These are phyloP conservation scores for Stemphylium lycopersici DNA, from an alignment of 2,329 filamentous ascomycete genomes.

Conservation along the genomic window DNA sequence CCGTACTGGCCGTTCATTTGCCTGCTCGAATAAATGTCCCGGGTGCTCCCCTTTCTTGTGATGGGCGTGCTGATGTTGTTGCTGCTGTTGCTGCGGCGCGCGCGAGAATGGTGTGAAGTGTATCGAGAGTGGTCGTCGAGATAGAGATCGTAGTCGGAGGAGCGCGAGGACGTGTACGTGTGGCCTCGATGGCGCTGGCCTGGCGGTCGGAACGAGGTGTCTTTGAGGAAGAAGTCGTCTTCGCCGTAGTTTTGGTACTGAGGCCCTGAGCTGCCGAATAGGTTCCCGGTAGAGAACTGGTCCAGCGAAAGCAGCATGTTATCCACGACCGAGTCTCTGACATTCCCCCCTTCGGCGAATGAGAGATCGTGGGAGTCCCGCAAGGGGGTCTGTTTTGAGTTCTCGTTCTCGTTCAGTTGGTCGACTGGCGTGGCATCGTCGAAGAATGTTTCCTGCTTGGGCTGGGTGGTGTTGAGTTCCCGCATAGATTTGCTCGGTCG, in stretches of 20 bases:
- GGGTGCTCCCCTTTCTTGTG: slow-evolving; percentile 40
- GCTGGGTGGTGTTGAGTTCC: slow-evolving; percentile 39
- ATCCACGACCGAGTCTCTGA: slow-evolving; percentile 86
- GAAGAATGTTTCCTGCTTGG: slow-evolving; percentile 43
- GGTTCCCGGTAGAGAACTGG: slow-evolving; percentile 55
- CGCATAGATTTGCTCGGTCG: slow-evolving; percentile 34
- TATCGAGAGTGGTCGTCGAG: slow-evolving; percentile 49
- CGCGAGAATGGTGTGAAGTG: slow-evolving; percentile 53
- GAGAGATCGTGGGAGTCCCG: slow-evolving; percentile 84
- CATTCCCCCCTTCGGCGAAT: slow-evolving; percentile 70
- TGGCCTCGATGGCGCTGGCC: slow-evolving; percentile 60
- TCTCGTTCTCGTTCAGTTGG: slow-evolving; percentile 22
- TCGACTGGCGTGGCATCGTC: slow-evolving; percentile 47
- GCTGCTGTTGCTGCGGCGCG: slow-evolving; percentile 79
- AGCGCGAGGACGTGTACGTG: slow-evolving; percentile 65
- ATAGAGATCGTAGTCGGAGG: slow-evolving; percentile 61
- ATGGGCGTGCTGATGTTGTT: slow-evolving; percentile 63
- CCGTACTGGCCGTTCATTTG: slow-evolving; percentile 32
- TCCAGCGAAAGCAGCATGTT: slow-evolving; percentile 96
- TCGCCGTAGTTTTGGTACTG: slow-evolving; percentile 49
- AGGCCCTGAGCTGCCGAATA: slow-evolving; percentile 24
- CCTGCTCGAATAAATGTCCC: slow-evolving; percentile 39
- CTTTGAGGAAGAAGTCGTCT: slow-evolving; percentile 48
- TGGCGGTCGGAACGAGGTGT: slow-evolving; percentile 40
- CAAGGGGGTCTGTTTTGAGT: slow-evolving; percentile 25